These are phyloP conservation scores for Aspergillus steynii DNA, from an alignment of 495 filamentous ascomycete genomes.

Conservation along the genomic window DNA sequence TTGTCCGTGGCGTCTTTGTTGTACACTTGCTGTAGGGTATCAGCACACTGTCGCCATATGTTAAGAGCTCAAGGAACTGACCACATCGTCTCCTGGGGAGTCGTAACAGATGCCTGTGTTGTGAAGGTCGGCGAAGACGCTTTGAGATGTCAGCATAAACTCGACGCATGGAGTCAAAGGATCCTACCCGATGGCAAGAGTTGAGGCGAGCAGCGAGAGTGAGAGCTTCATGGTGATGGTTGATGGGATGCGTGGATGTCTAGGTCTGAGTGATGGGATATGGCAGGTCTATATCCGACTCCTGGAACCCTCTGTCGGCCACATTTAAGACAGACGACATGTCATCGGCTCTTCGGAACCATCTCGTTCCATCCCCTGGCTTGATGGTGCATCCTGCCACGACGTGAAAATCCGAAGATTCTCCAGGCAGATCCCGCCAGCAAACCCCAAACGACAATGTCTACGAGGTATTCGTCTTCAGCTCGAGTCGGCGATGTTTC, in stretches of 20 bases:
- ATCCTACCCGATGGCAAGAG: constrained; percentile 13
- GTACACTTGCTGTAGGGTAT: constrained; percentile 15
- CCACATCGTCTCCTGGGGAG: constrained; percentile 12
- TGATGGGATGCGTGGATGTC: not conserved
- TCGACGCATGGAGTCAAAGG: not conserved
- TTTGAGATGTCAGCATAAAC: constrained; percentile 5
- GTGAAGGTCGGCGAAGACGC: constrained; percentile 16
- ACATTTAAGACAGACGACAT: constrained; percentile 3
- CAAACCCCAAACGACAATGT: not conserved
- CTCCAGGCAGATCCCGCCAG: not conserved
- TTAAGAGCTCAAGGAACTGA: constrained; percentile 3
- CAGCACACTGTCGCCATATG: not conserved
- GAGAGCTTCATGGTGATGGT: constrained; percentile 3
- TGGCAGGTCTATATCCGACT: not conserved
- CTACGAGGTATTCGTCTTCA: not conserved
- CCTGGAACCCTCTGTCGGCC: too few species aligned
- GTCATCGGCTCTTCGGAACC: not conserved
- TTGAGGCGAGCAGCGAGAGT: constrained; percentile 10
- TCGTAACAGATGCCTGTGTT: constrained; percentile 16
- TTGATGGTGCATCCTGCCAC: not conserved
- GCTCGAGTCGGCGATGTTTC: not conserved
- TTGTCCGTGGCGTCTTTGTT: constrained; percentile 20
- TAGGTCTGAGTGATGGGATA: not conserved
- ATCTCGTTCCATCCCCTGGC: not conserved
- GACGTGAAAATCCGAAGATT: constrained; percentile 3